phyloP scores from a whole-genome alignment of 768 basidiomycete genomes.

The Pleurotus djamor region DNA sequence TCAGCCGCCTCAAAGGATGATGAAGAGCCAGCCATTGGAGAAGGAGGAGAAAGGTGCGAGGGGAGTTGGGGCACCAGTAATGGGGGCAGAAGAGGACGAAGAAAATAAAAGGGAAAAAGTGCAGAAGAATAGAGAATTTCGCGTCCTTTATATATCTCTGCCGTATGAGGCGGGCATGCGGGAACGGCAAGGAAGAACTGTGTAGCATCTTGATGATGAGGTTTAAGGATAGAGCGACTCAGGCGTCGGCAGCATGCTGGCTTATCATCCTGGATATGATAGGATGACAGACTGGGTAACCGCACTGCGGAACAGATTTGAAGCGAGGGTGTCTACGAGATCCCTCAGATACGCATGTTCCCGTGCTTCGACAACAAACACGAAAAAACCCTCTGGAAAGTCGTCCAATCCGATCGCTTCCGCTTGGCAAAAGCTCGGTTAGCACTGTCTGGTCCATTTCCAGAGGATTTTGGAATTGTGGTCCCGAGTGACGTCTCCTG shows the following conservation, averaged over 20 bases:
- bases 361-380: background rate
- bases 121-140: background rate
- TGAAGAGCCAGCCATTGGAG: background rate
- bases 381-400: background rate
- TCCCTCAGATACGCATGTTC: background rate
- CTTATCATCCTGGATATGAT: slow-evolving; percentile 1
- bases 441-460: too few relatives aligned
- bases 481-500: background rate
- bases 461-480: background rate
- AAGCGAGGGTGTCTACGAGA: background rate
- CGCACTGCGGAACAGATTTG: slow-evolving; percentile 1
- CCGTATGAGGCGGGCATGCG: background rate
- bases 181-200: background rate
- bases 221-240: slow-evolving; percentile 3
- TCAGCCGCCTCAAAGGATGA: background rate
- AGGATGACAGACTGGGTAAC: background rate
- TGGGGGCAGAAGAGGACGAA: background rate
- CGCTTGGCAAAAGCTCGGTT: slow-evolving; percentile 2
- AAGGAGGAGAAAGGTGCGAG: background rate
- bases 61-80: background rate
- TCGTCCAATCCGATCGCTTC: background rate
- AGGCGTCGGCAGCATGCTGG: background rate
- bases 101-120: background rate
- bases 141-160: slow-evolving; percentile 3
- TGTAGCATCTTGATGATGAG: background rate